phyloP scores from a whole-genome alignment of 208 protist species.

The Crithidia expoeki region DNA sequence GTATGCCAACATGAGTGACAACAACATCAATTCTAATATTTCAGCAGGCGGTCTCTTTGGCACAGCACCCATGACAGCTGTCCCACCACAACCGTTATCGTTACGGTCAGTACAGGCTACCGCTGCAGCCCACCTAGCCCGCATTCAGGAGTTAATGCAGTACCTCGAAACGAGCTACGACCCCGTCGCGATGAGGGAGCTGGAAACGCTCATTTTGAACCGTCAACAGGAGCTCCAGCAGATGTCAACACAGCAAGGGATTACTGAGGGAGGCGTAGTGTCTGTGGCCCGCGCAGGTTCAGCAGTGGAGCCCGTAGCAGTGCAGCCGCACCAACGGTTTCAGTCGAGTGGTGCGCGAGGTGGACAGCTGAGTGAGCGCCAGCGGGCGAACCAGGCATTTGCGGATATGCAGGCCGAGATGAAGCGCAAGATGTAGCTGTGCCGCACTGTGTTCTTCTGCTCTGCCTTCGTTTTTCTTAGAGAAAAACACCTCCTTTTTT shows the following conservation, averaged over 20 bases:
- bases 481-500: too few species aligned
- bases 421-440: constrained; percentile 21
- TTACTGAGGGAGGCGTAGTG: background rate
- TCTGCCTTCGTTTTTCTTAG: background rate
- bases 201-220: constrained; percentile 9
- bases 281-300: background rate
- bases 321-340: constrained; percentile 12
- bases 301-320: background rate
- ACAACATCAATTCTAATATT: background rate
- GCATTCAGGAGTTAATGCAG: constrained; percentile 14
- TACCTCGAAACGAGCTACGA: constrained; percentile 18
- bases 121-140: constrained; percentile 1
- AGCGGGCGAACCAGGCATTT: constrained; percentile 12
- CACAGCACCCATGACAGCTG: background rate
- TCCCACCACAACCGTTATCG: background rate
- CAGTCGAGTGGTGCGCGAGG: constrained; percentile 5
- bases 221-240: constrained; percentile 9
- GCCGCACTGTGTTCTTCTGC: background rate
- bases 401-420: constrained; percentile 32
- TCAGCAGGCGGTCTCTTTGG: constrained; percentile 18
- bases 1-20: background rate
- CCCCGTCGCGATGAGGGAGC: constrained; percentile 8
- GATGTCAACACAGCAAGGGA: background rate
- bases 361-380: constrained; percentile 3
- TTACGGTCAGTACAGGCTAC: background rate